Base-by-base conservation (phyloP, 805 yeast genomes). In the Candida saitoana region DNA sequence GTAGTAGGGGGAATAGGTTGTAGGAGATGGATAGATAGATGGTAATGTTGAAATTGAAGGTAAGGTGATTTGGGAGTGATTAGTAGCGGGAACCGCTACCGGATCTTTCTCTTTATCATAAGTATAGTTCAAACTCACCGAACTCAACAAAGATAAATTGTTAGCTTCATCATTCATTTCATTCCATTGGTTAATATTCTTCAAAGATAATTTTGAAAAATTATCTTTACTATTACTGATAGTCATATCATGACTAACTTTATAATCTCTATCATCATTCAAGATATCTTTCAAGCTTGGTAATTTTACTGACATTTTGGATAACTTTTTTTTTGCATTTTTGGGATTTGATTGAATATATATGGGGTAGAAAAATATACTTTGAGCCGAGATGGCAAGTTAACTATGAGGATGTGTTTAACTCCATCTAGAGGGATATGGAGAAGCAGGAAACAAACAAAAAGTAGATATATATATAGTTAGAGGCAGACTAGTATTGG, bases 21-120 rank as follows among this genome's bases (percentile, higher is more conserved):
- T 36, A 17, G 31, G 7, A n/a, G 48, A 44, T 22, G 45, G 27
- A 11, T 47, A 38, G 2, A 38, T 12, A 6, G 45, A 41, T 2
- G 45, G 22, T n/a, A 41, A 34, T 8, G 49, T 35, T 3, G 38
- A 22, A 16, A 40, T 15, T 1, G 45, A 41, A 18, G 49, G 36
- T 14, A 40, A n/a, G 9, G 45, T 31, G 6, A 22, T 22, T n/a
- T n/a, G n/a, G 6, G 27, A 22, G 11, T 22, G 11, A 11, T 22
- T 22, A 11, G 27, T 7, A 6, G 6, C 11, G n/a, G n/a, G n/a
- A n/a, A n/a, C n/a, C n/a, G n/a, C n/a, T n/a, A n/a, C n/a, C n/a
- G n/a, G n/a, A n/a, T n/a, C n/a, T n/a, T n/a, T n/a, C n/a, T 22
- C 9, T 7, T 22, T 22, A 7, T 22, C 9, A 14, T 29, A 29